phyloP scores from a whole-genome alignment of 2,329 filamentous ascomycete genomes.

The Penicillium hordei region DNA sequence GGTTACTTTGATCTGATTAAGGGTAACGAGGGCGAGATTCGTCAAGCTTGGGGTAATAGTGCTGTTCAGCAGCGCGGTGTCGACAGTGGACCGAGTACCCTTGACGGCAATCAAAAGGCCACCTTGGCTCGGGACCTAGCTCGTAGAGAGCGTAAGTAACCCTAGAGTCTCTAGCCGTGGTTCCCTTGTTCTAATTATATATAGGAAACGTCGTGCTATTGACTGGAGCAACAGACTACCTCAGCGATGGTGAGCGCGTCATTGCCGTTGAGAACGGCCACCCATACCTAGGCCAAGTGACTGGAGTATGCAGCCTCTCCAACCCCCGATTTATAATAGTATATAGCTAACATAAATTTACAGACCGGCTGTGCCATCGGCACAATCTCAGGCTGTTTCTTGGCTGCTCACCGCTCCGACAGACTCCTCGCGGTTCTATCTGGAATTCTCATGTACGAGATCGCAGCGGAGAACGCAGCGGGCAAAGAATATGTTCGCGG shows the following conservation, averaged over 20 bases:
- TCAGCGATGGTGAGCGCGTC: conserved; percentile 71
- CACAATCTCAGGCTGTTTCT: conserved; percentile 72
- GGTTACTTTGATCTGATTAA: conserved; percentile 89
- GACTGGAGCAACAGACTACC: conserved; percentile 74
- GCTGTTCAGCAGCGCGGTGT: conserved; percentile 74
- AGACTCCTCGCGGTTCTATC: conserved; percentile 72
- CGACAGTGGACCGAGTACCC: conserved; percentile 65
- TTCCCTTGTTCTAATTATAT: not conserved
- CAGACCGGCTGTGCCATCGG: conserved; percentile 80
- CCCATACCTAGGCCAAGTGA: conserved; percentile 50
- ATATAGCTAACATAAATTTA: not conserved
- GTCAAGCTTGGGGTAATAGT: conserved; percentile 63
- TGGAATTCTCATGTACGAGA: conserved; percentile 74
- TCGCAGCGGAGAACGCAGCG: conserved; percentile 69
- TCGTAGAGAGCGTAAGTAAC: conserved; percentile 53
- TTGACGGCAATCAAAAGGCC: conserved; percentile 57
- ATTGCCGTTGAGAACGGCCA: conserved; percentile 76
- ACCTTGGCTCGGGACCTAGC: conserved; percentile 67
- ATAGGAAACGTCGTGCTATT: conserved; percentile 68
- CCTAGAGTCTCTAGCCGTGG: not conserved
- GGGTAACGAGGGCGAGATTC: conserved; percentile 88
- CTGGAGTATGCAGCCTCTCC: conserved; percentile 36
- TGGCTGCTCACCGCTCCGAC: conserved; percentile 64
- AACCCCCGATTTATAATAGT: not conserved
- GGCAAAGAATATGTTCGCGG: conserved; percentile 64